These are phyloP conservation scores for Phytophthora idaei DNA, from an alignment of 352 stramenopile genomes.

Conservation along the genomic window DNA sequence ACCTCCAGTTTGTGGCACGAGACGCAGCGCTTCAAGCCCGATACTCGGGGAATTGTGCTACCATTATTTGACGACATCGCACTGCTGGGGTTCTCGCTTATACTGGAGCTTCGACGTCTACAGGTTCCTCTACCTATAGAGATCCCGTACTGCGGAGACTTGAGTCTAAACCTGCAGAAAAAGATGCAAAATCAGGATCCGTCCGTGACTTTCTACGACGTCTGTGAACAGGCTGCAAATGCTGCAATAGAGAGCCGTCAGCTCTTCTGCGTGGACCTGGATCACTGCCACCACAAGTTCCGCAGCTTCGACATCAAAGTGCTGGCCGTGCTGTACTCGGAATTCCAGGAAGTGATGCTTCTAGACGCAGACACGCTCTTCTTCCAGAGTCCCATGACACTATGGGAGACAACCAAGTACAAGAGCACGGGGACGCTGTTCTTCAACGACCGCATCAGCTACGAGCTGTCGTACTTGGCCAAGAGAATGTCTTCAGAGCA, in stretches of 20 bases:
- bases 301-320: conserved; percentile 63
- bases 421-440: conserved; percentile 53
- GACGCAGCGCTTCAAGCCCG: conserved; percentile 20
- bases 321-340: conserved; percentile 46
- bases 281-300: conserved; percentile 51
- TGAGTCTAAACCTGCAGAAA: conserved; percentile 34
- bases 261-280: conserved; percentile 51
- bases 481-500: conserved; percentile 1
- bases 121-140: conserved; percentile 58
- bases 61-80: conserved; percentile 63
- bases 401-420: conserved; percentile 45
- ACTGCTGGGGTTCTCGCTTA: conserved; percentile 56
- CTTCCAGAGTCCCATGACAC: conserved; percentile 42
- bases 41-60: conserved; percentile 48
- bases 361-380: conserved; percentile 61
- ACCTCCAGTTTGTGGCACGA: conserved; percentile 29
- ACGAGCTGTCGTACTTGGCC: conserved; percentile 39
- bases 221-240: conserved; percentile 46
- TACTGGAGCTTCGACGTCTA: conserved; percentile 55
- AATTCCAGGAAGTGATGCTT: conserved; percentile 56
- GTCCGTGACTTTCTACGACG: conserved; percentile 51
- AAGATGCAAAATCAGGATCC: conserved; percentile 30
- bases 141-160: conserved; percentile 64
- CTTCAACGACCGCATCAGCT: conserved; percentile 63
- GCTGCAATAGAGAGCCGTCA: conserved; percentile 1